phyloP scores from a whole-genome alignment of 1,139 yeast genomes.

The Pichia sp. region DNA sequence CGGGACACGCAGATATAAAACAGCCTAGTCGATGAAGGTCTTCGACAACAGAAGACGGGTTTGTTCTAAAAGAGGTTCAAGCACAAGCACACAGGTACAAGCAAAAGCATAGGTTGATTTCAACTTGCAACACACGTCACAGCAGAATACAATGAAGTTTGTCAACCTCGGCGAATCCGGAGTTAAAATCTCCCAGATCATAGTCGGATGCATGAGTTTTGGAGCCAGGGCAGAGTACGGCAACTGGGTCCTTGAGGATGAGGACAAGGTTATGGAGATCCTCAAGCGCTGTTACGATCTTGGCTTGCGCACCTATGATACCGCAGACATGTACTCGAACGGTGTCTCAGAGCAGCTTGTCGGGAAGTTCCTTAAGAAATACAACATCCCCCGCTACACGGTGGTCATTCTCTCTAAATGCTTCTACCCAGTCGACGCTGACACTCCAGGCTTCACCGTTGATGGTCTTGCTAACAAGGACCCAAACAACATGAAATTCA shows the following conservation, averaged over 20 bases:
- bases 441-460: constrained; percentile 18
- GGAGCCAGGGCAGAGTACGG: constrained; percentile 41
- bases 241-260: constrained; percentile 46
- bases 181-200: constrained; percentile 44
- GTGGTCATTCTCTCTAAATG: constrained; percentile 46
- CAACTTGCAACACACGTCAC: background rate
- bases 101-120: background rate
- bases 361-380: constrained; percentile 42
- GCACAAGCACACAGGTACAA: background rate
- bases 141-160: background rate
- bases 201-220: constrained; percentile 57
- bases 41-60: background rate
- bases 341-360: constrained; percentile 42
- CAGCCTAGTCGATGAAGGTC: background rate
- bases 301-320: constrained; percentile 53
- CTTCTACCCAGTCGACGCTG: constrained; percentile 31
- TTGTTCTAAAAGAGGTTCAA: background rate
- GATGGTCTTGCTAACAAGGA: constrained; percentile 15
- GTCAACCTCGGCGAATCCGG: constrained; percentile 35
- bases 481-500: constrained; percentile 25
- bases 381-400: constrained; percentile 41
- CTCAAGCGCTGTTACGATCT: constrained; percentile 46
- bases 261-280: constrained; percentile 36
- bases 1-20: background rate
- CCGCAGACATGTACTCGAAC: constrained; percentile 49